A percentile compares a stretch with the other conserved stretches of the same genome.
Conservation (phyloP, 2,329 filamentous ascomycete genomes). For the Aureobasidium sp. region DNA sequence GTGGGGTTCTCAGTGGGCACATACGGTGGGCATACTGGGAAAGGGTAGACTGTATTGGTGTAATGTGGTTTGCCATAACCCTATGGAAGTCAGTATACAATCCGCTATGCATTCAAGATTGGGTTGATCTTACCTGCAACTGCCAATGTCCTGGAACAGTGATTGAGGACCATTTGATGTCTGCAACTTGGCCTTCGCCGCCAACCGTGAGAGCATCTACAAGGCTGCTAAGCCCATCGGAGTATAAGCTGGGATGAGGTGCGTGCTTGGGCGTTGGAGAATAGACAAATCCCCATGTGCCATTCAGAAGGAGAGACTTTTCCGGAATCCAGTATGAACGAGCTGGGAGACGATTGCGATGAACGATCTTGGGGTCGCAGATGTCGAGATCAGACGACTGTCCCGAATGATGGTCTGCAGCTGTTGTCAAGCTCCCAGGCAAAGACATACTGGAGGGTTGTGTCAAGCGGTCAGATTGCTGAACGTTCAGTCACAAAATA, state of each 20-base stretch:
- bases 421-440: not conserved
- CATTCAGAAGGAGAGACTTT: constrained; percentile 40
- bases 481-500: not conserved
- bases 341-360: constrained; percentile 21
- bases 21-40: constrained; percentile 57
- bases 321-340: constrained; percentile 16
- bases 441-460: not conserved
- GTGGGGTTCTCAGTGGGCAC: constrained; percentile 58
- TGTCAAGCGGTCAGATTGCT: no score
- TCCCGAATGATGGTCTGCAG: constrained; percentile 9
- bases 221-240: constrained; percentile 1
- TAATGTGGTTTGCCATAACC: constrained; percentile 62
- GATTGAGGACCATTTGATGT: constrained; percentile 7
- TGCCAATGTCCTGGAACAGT: constrained; percentile 23
- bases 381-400: constrained; percentile 3
- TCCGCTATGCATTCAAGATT: constrained; percentile 30
- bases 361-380: constrained; percentile 14
- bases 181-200: not conserved
- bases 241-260: constrained; percentile 30
- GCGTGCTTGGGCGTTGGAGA: constrained; percentile 41
- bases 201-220: not conserved
- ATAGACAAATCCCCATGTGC: constrained; percentile 51
- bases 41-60: constrained; percentile 60
- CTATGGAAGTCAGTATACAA: constrained; percentile 58
- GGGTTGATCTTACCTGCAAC: constrained; percentile 25